Evolutionary conservation across 2,329 filamentous ascomycete species (phyloP).

Genomic region (Aureobasidium leucospermi): DNA sequence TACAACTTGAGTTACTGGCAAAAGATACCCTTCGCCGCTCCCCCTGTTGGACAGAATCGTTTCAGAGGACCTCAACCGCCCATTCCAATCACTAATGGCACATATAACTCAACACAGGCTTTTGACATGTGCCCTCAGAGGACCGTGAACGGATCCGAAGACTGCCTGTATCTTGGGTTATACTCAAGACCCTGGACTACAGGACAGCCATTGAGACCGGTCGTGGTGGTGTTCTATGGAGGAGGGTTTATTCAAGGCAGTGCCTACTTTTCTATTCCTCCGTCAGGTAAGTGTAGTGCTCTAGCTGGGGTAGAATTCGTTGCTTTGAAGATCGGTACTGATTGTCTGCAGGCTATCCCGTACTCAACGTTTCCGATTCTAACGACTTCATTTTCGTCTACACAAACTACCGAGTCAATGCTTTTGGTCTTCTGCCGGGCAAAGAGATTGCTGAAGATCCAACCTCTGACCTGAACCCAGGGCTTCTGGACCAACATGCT

Average conservation of each 20-base stretch:
- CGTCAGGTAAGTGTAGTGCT: conserved; percentile 21
- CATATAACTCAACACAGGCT: conserved; percentile 48
- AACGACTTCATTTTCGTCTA: conserved; percentile 48
- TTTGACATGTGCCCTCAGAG: conserved; percentile 55
- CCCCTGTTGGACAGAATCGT: conserved; percentile 50
- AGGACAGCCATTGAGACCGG: conserved; percentile 43
- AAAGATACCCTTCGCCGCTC: conserved; percentile 55
- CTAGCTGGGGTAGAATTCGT: too few species aligned
- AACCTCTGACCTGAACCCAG: conserved; percentile 42
- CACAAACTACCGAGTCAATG: conserved; percentile 51
- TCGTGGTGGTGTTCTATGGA: conserved; percentile 55
- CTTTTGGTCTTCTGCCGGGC: conserved; percentile 49
- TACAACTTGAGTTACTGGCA: conserved; percentile 40
- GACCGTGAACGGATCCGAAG: conserved; percentile 49
- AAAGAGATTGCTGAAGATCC: conserved; percentile 38
- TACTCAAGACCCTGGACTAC: conserved; percentile 51
- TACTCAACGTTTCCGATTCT: conserved; percentile 46
- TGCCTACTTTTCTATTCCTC: conserved; percentile 49
- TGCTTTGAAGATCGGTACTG: not conserved
- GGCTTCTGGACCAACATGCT: conserved; percentile 41
- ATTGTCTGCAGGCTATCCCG: conserved; percentile 42
- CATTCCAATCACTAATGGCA: conserved; percentile 37
- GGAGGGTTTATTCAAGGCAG: conserved; percentile 55
- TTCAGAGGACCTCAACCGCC: conserved; percentile 56
- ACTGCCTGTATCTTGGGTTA: conserved; percentile 55